Evolutionary conservation across 2,329 filamentous ascomycete species (phyloP).

Genomic region (Chaetomium globosum): DNA sequence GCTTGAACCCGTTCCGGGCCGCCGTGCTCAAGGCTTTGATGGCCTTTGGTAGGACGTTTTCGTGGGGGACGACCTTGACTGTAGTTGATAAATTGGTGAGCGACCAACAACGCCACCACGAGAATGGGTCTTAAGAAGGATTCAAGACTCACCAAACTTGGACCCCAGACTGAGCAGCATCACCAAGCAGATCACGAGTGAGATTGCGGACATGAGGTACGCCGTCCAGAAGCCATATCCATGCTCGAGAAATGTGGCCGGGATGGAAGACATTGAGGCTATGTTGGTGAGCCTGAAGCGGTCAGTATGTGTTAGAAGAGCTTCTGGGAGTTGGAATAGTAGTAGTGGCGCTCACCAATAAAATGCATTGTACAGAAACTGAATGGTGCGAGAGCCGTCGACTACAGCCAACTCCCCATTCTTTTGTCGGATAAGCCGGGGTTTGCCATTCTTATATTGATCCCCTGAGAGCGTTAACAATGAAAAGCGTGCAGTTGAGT

Average conservation of each 20-base stretch:
- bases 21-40: not conserved
- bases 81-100: not conserved
- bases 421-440: not conserved
- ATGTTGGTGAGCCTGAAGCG: slow-evolving; percentile 59
- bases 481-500: not conserved
- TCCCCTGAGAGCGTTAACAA: not conserved
- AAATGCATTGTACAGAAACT: not conserved
- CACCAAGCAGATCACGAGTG: slow-evolving; percentile 54
- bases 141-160: not conserved
- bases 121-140: too few species aligned
- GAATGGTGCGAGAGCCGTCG: not conserved
- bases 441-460: not conserved
- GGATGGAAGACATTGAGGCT: slow-evolving; percentile 61
- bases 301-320: slow-evolving; percentile 18
- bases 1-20: not conserved
- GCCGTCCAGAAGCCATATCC: slow-evolving; percentile 61
- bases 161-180: not conserved
- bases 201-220: slow-evolving; percentile 59
- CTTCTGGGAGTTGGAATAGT: too few species aligned
- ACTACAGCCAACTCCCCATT: not conserved
- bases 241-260: slow-evolving; percentile 63
- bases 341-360: not conserved
- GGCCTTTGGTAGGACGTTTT: not conserved
- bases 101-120: too few species aligned
- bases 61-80: not conserved